Percentiles rank a stretch among this genome's conserved stretches.
Evolutionary conservation across 2,329 filamentous ascomycete genomes (phyloP).

Genomic region (Colletotrichum siamense): DNA sequence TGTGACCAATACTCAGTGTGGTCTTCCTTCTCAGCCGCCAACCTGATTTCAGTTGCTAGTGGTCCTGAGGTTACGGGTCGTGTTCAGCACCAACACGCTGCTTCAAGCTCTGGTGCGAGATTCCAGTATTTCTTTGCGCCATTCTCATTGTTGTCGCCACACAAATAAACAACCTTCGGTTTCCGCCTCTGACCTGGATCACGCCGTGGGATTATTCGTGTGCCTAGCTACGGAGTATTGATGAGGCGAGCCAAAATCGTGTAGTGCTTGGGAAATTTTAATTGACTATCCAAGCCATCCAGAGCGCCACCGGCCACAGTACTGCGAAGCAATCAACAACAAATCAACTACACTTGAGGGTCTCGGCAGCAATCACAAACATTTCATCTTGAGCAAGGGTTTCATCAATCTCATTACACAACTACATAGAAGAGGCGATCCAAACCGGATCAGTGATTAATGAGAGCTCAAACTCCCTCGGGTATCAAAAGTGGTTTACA

Average conservation of each 20-base stretch:
- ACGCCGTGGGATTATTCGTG: background rate
- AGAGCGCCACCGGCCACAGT: background rate
- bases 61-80: background rate
- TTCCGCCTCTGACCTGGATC: background rate
- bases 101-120: background rate
- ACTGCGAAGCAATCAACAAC: rapidly evolving
- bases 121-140: background rate
- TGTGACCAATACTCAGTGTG: background rate
- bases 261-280: rapidly evolving
- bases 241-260: background rate
- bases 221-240: background rate
- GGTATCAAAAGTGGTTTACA: constrained; percentile 20
- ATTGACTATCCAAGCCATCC: background rate
- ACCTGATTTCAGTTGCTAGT: background rate
- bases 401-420: background rate
- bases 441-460: background rate
- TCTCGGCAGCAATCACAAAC: rapidly evolving
- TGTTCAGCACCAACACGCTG: background rate
- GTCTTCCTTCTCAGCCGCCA: background rate
- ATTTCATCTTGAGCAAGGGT: background rate
- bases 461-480: constrained; percentile 13
- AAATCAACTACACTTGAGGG: rapidly evolving
- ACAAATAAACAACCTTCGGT: background rate
- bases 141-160: background rate
- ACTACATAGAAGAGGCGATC: background rate